Percentiles rank a stretch among this genome's conserved stretches.
Conservation (phyloP, 1,284 basidiomycete genomes). For the Ustilago lituana region DNA sequence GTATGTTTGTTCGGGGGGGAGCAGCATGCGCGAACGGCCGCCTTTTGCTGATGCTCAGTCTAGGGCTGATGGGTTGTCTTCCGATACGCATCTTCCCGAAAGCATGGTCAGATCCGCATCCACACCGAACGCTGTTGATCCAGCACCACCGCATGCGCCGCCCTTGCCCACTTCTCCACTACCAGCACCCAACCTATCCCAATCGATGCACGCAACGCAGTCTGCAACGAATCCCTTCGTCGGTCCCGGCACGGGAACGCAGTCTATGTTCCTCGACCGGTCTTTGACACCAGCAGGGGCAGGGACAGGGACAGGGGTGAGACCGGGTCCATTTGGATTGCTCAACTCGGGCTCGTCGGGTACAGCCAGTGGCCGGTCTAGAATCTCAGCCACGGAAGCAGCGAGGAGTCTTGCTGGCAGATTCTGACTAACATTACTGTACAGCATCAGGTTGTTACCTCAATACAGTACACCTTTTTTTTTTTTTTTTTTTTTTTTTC, state of each 20-base stretch:
- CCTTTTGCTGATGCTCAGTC: constrained; percentile 4
- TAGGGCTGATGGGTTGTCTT: constrained; percentile 3
- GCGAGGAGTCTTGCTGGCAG: constrained; percentile 45
- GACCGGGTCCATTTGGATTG: constrained; percentile 35
- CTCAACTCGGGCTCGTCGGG: constrained; percentile 41
- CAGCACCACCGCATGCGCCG: constrained; percentile 10
- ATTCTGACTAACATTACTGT: too few relatives aligned
- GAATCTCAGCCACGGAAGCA: constrained; percentile 46
- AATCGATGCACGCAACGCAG: constrained; percentile 7
- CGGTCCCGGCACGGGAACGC: not conserved
- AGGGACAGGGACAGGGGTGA: too few relatives aligned
- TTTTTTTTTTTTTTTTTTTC: too few relatives aligned
- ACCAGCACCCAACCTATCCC: constrained; percentile 9
- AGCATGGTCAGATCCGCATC: constrained; percentile 3
- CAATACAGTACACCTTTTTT: too few relatives aligned
- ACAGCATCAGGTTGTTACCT: too few relatives aligned
- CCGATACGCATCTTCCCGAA: constrained; percentile 3
- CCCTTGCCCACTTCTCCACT: constrained; percentile 7
- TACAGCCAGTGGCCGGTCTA: constrained; percentile 31
- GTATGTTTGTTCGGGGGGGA: constrained; percentile 11
- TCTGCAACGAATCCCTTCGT: constrained; percentile 13
- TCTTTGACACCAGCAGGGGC: constrained; percentile 1
- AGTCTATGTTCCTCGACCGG: constrained; percentile 33
- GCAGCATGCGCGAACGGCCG: not conserved
- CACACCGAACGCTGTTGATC: too few relatives aligned